phyloP scores from a whole-genome alignment of 768 basidiomycete genomes.

The Amanita thiersii region DNA sequence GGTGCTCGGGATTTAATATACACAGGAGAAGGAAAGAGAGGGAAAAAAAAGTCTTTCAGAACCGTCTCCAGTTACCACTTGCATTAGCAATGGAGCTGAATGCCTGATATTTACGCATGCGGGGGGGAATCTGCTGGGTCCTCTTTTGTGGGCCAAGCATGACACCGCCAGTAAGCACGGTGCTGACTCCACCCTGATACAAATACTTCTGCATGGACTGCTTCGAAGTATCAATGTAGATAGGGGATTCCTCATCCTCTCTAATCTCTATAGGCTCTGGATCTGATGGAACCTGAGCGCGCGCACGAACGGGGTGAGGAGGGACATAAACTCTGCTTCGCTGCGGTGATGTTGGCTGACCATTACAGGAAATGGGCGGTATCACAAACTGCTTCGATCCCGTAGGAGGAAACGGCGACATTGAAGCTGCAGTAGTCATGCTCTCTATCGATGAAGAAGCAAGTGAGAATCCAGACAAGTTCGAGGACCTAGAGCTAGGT shows the following conservation, averaged over 20 bases:
- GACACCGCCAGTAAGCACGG: constrained; percentile 34
- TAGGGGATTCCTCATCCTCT: constrained; percentile 8
- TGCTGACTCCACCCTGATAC: constrained; percentile 35
- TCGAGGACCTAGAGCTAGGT: constrained; percentile 32
- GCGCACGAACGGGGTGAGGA: background rate
- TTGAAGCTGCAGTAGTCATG: constrained; percentile 24
- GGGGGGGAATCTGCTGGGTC: too few species aligned
- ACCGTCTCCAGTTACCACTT: background rate
- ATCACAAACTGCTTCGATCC: constrained; percentile 5
- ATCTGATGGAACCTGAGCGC: background rate
- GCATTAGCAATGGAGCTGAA: too few species aligned
- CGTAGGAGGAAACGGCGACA: constrained; percentile 14
- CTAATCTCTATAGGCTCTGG: constrained; percentile 1
- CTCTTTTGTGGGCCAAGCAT: constrained; percentile 26
- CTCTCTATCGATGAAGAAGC: constrained; percentile 21
- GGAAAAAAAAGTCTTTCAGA: too few species aligned
- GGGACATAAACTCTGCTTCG: background rate
- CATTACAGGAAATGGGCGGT: background rate
- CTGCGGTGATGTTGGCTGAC: background rate
- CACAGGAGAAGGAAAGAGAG: too few species aligned
- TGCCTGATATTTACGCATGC: too few species aligned
- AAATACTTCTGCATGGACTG: constrained; percentile 26
- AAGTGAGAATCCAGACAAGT: constrained; percentile 19
- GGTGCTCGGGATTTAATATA: too few species aligned
- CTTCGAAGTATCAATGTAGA: constrained; percentile 19